Conservation (phyloP, 257 asterid species). For the Plantago major region DNA sequence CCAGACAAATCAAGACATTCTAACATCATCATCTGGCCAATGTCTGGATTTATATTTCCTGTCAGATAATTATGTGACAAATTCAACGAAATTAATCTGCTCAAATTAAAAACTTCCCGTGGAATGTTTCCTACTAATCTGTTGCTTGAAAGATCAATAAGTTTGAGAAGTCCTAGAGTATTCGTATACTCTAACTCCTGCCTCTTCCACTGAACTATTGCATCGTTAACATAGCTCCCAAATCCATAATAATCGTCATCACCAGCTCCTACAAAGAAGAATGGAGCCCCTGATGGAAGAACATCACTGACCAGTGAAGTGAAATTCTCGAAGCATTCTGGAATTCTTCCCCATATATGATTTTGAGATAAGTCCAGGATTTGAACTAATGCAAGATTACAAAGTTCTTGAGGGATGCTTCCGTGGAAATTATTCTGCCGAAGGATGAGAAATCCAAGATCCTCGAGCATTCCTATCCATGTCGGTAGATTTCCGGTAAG, state of each 20-base stretch:
- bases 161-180: background rate
- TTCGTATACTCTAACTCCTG: conserved; percentile 6
- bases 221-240: conserved; percentile 9
- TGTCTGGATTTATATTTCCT: too few relatives aligned
- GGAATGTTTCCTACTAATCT: too few relatives aligned
- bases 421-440: too few relatives aligned
- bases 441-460: conserved; percentile 9
- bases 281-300: background rate
- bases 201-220: conserved; percentile 22
- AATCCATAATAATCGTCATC: background rate
- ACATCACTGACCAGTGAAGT: conserved; percentile 19
- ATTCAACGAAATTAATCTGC: too few relatives aligned
- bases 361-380: conserved; percentile 38
- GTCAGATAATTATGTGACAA: too few relatives aligned
- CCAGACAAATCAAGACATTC: too few relatives aligned
- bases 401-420: conserved; percentile 19
- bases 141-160: too few relatives aligned
- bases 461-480: background rate
- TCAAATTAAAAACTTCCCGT: too few relatives aligned
- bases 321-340: conserved; percentile 25
- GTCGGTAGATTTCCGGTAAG: conserved; percentile 5
- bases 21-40: too few relatives aligned
- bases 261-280: background rate
- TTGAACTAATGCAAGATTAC: conserved; percentile 28
- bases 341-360: conserved; percentile 27